Base-by-base conservation (phyloP, 1,284 basidiomycete genomes). In the Caloboletus inedulis region DNA sequence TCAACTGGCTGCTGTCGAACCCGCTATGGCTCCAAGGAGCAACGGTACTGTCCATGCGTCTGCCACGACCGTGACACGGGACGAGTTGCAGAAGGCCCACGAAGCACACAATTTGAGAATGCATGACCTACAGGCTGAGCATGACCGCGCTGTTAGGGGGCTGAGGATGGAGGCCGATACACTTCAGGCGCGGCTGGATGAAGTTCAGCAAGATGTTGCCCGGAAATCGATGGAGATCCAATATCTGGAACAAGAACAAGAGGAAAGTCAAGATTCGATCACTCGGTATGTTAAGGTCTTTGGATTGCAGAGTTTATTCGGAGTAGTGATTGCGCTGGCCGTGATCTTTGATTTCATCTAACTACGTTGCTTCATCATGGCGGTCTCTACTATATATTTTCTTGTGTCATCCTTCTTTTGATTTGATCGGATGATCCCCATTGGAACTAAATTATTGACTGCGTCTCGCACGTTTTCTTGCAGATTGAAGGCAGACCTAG, bases 41-140 rank as follows among this genome's bases (percentile, higher is more conserved):
- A 87, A 85, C 58, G 82, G 81, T 10, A 69, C 63, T 6, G 63
- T 72, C 12, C 70, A 75, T 8, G 72, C 73, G 29, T 65, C 75
- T 18, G 70, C 77, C 23, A 72, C 79, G 36, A 77, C 74, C 10
- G 80, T 89, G 10, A 80, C 86, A 34, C 83, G 82, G 61, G 87
- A 91, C 56, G 87, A 91, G 53, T 71, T 91, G 42, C 81, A 84
- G 65, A 80, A 77, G 61, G 69, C 87, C 66, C 87, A 90, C 59
- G 86, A 89, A 65, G 89, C 88, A 7, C 89, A 90, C 67, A 91
- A 89, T 63, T 74, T 86, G 57, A 91, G 87, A 73, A 72, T 94
- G 61, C 76, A 87, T 57, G 89, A 93, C 68, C 64, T 93, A 54
- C 77, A 89, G 63, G 82, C 85, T 30, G 80, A 81, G 42, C 83